Evolutionary conservation across 352 stramenopile genomes (phyloP), one percentile per base, ranked within the genome.

Genomic region (Phytophthora chlamydospora): DNA sequence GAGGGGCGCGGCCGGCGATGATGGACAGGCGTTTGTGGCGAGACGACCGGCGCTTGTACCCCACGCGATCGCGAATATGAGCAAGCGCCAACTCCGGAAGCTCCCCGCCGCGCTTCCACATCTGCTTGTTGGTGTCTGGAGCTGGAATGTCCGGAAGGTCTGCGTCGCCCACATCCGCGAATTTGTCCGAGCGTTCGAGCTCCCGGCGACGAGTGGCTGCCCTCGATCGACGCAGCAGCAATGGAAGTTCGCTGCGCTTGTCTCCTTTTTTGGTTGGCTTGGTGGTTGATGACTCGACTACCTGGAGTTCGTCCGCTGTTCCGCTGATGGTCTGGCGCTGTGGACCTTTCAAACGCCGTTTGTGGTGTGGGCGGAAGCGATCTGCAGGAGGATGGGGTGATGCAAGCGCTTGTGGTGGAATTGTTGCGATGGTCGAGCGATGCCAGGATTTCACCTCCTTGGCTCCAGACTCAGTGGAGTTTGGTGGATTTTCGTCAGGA

Each of bases 101-200:
- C 16, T 69, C 59, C 6, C 53, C 58, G n/a, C 58, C 47, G 10
- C 65, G 65, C 29, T 73, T 73, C 65, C 65, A 73, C 47, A 58
- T 69, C 51, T 73, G 65, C 17, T 69, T 69, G 19, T 47, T 68
- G 16, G 33, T 31, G n/a, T 73, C 58, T 39, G 59, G 53, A 46
- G 41, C 36, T 44, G 41, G 38, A 21, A 19, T 40, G 1, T 63
- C 51, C 0, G 12, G 6, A 16, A 21, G 13, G 34, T 43, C 14
- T 6, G 46, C 40, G 35, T 45, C 21, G 1, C 35, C n/a, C 2
- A 68, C 46, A 1, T 57, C 46, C 31, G 36, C 16, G 13, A 47
- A 34, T 9, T 43, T 31, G 8, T 55, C 24, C 9, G 19, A 24
- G 39, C 41, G 32, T n/a, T 54, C 33, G 17, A 40, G 38, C 19